Base-by-base conservation (phyloP, 495 filamentous ascomycete genomes). In the Hypoxylon lienhwacheense region DNA sequence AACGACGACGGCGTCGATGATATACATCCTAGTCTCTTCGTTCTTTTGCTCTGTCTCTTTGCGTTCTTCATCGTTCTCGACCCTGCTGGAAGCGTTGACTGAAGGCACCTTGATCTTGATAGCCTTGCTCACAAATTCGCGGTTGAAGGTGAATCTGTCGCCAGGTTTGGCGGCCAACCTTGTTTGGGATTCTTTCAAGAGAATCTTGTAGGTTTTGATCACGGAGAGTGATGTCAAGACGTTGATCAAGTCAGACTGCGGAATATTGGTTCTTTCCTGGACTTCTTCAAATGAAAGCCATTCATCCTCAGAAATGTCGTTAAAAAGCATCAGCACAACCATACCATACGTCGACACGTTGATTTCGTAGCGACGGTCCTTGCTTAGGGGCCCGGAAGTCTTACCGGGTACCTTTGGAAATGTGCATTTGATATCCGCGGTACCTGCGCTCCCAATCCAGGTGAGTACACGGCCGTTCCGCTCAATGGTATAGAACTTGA, bases 261-360 rank as follows among this genome's bases (percentile, higher is more conserved):
- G 86, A n/a, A 99, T 96, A 29, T 84, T 87, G 0, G 93, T 97
- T 42, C 76, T 78, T 0, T 81, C 81, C 66, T 92, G 85, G 47
- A 99, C 90, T 35, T 96, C 91, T 57, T 93, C 87, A 41, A 86
- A 93, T 0, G 83, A 87, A 8, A 95, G 67, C 24, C 74, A 82
- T 52, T 85, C 77, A 29, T 78, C 83, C 0, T 81, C 70, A 3
- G 75, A 73, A 0, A 95, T 48, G 34, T 91, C 83, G 60, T 97
- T 97, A 78, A 97, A 99, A 0, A 95, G 81, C 39, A 93, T 58
- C 20, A 99, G 72, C 12, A 99, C 85, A 24, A 97, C 66, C 88
- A 97, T 93, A 47, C 84, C 89, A 63, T 93, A 95, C 0, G 93
- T 99, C 1, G 90, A 85, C 1, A 97, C 90, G 48, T 90, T 96